Percentiles rank a stretch among this genome's conserved stretches.
These are phyloP conservation scores for Kalmusia sp. DNA, from an alignment of 2,329 filamentous ascomycete species.

Conservation along the genomic window DNA sequence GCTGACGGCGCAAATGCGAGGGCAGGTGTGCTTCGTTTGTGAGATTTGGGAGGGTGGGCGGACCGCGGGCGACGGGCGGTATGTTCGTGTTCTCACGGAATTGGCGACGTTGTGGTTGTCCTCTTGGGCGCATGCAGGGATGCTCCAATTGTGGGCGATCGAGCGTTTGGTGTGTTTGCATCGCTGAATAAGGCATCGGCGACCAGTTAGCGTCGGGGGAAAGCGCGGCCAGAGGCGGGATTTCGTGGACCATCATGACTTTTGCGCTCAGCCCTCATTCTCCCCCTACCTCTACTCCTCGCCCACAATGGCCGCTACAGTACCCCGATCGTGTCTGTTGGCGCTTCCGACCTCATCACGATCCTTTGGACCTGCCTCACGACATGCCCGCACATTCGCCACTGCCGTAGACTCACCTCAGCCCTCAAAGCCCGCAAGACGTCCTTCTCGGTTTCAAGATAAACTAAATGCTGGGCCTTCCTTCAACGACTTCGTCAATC, in stretches of 20 bases:
- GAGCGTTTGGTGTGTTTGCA: slow-evolving; percentile 33
- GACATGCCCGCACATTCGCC: slow-evolving; percentile 39
- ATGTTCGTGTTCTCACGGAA: slow-evolving; percentile 24
- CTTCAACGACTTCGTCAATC: slow-evolving; percentile 67
- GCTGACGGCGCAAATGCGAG: background rate
- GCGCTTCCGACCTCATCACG: slow-evolving; percentile 18
- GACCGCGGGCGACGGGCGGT: slow-evolving; percentile 13
- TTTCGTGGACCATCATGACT: slow-evolving; percentile 18
- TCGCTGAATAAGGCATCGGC: background rate
- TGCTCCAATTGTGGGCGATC: slow-evolving; percentile 40
- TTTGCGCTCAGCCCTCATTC: slow-evolving; percentile 4
- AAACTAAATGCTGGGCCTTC: slow-evolving; percentile 70
- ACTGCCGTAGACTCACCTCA: slow-evolving; percentile 38
- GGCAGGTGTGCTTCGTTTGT: background rate
- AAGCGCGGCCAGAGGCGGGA: slow-evolving; percentile 34
- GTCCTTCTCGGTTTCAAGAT: slow-evolving; percentile 65
- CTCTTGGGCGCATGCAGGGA: slow-evolving; percentile 41
- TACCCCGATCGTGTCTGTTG: slow-evolving; percentile 41
- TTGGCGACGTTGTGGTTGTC: slow-evolving; percentile 45
- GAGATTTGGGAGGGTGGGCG: slow-evolving; percentile 6
- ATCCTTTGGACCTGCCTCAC: slow-evolving; percentile 18
- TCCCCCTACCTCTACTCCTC: background rate
- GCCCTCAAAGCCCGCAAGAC: slow-evolving; percentile 44
- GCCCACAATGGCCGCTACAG: slow-evolving; percentile 38
- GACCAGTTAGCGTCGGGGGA: slow-evolving; percentile 6